Evolutionary conservation across 129 eudicot species (phyloP).

Genomic region (Flaveria sonorensis): DNA sequence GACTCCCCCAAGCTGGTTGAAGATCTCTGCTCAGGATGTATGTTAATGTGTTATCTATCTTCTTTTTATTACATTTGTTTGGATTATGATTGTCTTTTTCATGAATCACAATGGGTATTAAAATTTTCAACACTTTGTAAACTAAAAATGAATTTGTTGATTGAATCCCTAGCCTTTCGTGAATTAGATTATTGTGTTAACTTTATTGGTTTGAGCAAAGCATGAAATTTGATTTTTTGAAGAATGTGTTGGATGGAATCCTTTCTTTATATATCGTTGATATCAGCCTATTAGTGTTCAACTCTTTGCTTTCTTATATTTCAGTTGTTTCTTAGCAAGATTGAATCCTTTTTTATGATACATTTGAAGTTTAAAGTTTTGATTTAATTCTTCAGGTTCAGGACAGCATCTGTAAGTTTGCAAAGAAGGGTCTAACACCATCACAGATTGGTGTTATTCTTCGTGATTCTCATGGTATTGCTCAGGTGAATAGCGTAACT

Average conservation of each 20-base stretch:
- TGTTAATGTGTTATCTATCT: neutral
- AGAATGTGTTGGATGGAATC: neutral
- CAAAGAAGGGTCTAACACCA: constrained; percentile 68
- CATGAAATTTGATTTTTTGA: neutral
- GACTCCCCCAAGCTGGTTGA: constrained; percentile 65
- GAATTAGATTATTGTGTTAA: neutral
- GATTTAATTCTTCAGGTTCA: constrained; percentile 41
- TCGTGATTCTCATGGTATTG: constrained; percentile 74
- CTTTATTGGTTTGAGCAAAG: neutral
- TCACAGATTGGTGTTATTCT: constrained; percentile 71
- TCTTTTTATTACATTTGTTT: neutral
- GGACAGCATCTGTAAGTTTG: constrained; percentile 64
- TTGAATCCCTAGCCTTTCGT: neutral
- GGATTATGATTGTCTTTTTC: neutral
- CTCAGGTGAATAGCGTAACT: constrained; percentile 66
- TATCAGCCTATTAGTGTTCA: neutral
- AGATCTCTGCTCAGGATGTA: constrained; percentile 61
- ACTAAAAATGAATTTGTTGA: neutral
- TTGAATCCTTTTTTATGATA: neutral
- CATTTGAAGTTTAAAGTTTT: neutral
- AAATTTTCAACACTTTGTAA: neutral
- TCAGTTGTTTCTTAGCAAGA: neutral
- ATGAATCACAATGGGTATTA: neutral
- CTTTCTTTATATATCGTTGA: too few species aligned
- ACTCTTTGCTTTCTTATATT: neutral